These are phyloP conservation scores for Aspergillus sp. DNA, from an alignment of 2,329 filamentous ascomycete species.

Conservation along the genomic window DNA sequence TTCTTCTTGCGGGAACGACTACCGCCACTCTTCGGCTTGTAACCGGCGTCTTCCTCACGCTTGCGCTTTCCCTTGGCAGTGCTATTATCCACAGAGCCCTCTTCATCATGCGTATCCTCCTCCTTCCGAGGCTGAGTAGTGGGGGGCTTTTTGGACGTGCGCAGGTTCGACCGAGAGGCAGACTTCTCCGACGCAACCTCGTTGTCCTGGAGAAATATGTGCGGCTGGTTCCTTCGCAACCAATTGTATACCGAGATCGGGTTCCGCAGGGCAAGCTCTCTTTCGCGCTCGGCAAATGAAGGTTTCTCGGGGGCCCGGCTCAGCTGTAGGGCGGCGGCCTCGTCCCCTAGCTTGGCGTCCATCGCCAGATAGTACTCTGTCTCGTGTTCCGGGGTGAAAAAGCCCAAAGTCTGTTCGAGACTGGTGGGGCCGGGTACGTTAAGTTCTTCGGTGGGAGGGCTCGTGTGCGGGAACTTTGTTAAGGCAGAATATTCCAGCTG, in stretches of 20 bases:
- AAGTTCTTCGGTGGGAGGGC: conserved; percentile 12
- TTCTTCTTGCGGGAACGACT: conserved; percentile 40
- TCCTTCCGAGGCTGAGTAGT: conserved; percentile 37
- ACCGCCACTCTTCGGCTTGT: conserved; percentile 46
- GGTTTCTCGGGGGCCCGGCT: conserved; percentile 34
- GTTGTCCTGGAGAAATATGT: conserved; percentile 78
- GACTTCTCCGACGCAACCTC: conserved; percentile 49
- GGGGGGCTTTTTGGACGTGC: conserved; percentile 41
- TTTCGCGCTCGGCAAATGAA: conserved; percentile 52
- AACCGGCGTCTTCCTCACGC: conserved; percentile 47
- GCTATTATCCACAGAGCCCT: conserved; percentile 39
- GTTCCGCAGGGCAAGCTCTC: conserved; percentile 64
- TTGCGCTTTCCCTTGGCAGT: conserved; percentile 44
- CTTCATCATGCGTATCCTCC: conserved; percentile 43
- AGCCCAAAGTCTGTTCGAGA: conserved; percentile 37
- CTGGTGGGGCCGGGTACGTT: conserved; percentile 16
- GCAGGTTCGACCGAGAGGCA: conserved; percentile 35
- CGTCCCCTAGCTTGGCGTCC: conserved; percentile 40
- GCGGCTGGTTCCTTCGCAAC: conserved; percentile 79
- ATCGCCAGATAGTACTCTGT: conserved; percentile 41
- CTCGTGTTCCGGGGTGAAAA: conserved; percentile 44
- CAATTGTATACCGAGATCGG: conserved; percentile 94
- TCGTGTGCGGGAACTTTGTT: conserved; percentile 30
- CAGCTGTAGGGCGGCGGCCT: conserved; percentile 53
- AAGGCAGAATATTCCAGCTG: conserved; percentile 31